These are phyloP conservation scores for Sclerotinia glacialis DNA, from an alignment of 2,329 filamentous ascomycete species.

Conservation along the genomic window DNA sequence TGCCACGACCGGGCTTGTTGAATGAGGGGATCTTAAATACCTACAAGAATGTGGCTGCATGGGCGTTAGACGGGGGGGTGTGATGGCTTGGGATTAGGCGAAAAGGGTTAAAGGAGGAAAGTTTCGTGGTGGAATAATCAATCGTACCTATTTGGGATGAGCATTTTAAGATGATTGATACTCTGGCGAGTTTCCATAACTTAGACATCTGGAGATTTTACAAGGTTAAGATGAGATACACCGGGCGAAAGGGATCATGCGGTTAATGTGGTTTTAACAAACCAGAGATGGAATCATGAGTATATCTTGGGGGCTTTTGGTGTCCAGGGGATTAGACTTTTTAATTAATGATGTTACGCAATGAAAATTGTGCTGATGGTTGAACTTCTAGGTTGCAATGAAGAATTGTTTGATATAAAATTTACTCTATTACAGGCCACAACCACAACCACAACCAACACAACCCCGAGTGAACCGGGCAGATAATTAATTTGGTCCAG, in stretches of 20 bases:
- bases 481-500: no score
- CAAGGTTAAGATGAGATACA: background rate
- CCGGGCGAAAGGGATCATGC: background rate
- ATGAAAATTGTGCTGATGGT: background rate
- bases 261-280: background rate
- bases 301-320: background rate
- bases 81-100: background rate
- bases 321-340: background rate
- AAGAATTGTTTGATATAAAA: no score
- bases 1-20: background rate
- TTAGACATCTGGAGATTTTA: background rate
- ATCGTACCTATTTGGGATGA: background rate
- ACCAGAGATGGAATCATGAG: background rate
- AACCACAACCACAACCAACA: no score
- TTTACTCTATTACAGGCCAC: no score
- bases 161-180: background rate
- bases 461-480: no score
- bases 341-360: background rate
- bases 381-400: no score
- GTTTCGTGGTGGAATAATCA: background rate
- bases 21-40: background rate
- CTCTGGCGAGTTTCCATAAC: background rate
- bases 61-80: background rate
- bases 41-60: constrained; percentile 1
- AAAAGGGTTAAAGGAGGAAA: background rate